Conservation (phyloP, 345 rosid genomes). For the Camelina sativa region DNA sequence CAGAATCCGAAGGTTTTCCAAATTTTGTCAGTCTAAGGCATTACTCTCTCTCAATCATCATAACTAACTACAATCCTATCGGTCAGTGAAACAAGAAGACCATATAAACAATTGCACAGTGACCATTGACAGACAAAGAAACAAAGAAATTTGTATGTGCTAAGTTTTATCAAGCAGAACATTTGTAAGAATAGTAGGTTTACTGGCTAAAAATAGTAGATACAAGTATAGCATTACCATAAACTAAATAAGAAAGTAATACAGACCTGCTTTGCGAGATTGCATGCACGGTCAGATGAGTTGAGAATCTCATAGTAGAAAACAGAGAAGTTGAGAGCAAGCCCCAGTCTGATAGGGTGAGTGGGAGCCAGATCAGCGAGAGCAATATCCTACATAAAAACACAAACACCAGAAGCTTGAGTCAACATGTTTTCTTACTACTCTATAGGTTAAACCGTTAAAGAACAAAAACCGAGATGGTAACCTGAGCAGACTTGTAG, state of each 20-base stretch:
- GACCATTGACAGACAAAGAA: not conserved
- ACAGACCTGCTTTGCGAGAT: conserved; percentile 88
- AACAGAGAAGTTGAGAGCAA: conserved; percentile 97
- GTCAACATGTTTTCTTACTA: conserved; percentile 2
- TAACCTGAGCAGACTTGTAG: conserved; percentile 95
- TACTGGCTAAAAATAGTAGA: not conserved
- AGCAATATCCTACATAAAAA: conserved; percentile 78
- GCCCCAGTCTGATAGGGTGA: conserved; percentile 95
- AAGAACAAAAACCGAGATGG: not conserved
- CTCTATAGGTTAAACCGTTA: not conserved
- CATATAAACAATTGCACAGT: conserved; percentile 7
- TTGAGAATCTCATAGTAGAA: conserved; percentile 98
- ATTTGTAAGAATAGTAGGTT: not conserved
- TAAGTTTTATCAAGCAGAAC: conserved; percentile 5
- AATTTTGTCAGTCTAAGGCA: not conserved
- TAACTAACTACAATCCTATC: not conserved
- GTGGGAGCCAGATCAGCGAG: conserved; percentile 87
- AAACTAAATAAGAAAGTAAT: not conserved
- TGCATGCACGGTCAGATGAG: conserved; percentile 98
- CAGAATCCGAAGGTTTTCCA: not conserved
- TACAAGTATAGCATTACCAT: not conserved
- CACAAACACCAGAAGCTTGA: conserved; percentile 16
- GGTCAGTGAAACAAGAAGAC: not conserved
- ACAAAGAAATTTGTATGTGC: not conserved
- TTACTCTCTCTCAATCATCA: not conserved